A percentile compares a stretch with the other conserved stretches of the same genome.
Evolutionary conservation across 179 eudicot species (phyloP).

Genomic region (Dionaea muscipula): DNA sequence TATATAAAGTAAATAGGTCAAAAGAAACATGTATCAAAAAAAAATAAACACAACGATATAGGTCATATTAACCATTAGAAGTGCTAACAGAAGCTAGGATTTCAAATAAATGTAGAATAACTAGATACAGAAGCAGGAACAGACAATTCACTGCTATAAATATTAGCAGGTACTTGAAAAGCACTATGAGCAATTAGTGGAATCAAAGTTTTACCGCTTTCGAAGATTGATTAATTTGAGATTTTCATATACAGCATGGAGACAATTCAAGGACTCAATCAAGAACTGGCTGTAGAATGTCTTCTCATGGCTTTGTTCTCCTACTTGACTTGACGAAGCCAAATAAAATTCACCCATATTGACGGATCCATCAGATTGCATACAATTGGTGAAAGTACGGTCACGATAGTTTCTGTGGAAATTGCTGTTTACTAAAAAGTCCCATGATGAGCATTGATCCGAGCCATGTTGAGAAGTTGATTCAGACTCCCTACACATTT

Average conservation of each 20-base stretch:
- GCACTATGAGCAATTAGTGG: background rate
- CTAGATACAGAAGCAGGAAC: too few relatives aligned
- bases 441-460: conserved; percentile 59
- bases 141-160: too few relatives aligned
- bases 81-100: too few relatives aligned
- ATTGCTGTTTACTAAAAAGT: conserved; percentile 58
- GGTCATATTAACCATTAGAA: too few relatives aligned
- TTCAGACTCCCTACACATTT: conserved; percentile 33
- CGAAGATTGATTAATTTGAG: conserved; percentile 75
- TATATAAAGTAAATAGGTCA: too few relatives aligned
- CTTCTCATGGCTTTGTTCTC: conserved; percentile 17
- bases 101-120: too few relatives aligned
- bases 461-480: conserved; percentile 14
- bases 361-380: conserved; percentile 20
- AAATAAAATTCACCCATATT: conserved; percentile 20
- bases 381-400: conserved; percentile 20
- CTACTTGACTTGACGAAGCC: conserved; percentile 18
- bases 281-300: conserved; percentile 35
- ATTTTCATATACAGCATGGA: conserved; percentile 92
- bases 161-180: background rate
- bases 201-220: conserved; percentile 39
- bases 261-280: conserved; percentile 54
- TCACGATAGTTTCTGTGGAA: conserved; percentile 52
- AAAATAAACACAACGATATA: too few relatives aligned
- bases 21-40: too few relatives aligned